Evolutionary conservation across 192 early-diverging fungal species (phyloP).

Genomic region (Oehlia diaphana): DNA sequence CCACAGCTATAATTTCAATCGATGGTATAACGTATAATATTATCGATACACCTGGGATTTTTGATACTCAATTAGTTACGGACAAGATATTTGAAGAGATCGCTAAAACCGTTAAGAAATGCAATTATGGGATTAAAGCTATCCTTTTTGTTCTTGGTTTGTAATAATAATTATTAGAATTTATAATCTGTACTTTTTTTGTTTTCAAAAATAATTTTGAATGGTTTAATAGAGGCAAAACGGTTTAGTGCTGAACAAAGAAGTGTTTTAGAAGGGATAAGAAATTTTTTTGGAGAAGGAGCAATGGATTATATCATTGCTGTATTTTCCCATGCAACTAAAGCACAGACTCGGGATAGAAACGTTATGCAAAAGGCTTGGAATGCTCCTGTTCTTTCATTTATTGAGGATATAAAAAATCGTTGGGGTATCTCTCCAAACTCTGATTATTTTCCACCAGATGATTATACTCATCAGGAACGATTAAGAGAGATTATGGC

Average conservation of each 20-base stretch:
- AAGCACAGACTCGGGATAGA: background rate
- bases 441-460: constrained; percentile 11
- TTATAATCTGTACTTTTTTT: background rate
- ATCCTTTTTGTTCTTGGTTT: constrained; percentile 25
- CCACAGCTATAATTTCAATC: background rate
- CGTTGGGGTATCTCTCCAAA: constrained; percentile 24
- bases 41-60: constrained; percentile 17
- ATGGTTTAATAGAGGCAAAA: background rate
- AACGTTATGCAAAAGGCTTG: background rate
- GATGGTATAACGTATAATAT: background rate
- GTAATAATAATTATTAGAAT: background rate
- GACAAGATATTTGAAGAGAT: background rate
- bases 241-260: constrained; percentile 19
- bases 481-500: constrained; percentile 2
- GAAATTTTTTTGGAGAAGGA: constrained; percentile 11
- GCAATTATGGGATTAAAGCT: constrained; percentile 11
- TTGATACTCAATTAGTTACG: background rate
- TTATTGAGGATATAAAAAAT: constrained; percentile 5
- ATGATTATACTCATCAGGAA: background rate
- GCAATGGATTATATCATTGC: constrained; percentile 19
- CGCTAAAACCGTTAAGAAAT: constrained; percentile 1
- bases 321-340: constrained; percentile 21
- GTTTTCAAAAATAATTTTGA: background rate
- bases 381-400: background rate
- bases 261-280: no score